These are phyloP conservation scores for Arthroderma uncinatum DNA, from an alignment of 2,329 filamentous ascomycete species.

Conservation along the genomic window DNA sequence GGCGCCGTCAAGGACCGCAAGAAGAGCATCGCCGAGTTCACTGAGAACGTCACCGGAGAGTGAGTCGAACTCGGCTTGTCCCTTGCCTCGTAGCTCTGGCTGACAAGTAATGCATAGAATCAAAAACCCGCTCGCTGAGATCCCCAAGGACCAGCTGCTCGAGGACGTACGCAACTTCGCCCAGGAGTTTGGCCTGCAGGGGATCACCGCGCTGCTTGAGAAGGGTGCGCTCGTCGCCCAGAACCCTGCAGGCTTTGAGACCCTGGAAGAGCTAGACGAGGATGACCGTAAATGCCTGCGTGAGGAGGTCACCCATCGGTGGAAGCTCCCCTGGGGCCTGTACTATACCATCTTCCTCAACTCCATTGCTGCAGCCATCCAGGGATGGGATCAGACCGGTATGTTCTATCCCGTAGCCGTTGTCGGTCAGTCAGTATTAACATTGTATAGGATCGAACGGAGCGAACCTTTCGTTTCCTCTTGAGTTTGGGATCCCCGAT, in stretches of 20 bases:
- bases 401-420: neutral
- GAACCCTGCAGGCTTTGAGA: constrained; percentile 52
- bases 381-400: constrained; percentile 43
- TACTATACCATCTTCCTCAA: constrained; percentile 43
- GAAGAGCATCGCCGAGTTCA: constrained; percentile 21
- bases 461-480: constrained; percentile 43
- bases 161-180: constrained; percentile 34
- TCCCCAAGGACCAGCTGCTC: constrained; percentile 23
- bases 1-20: constrained; percentile 10
- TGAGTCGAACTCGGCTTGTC: constrained; percentile 14
- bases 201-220: constrained; percentile 37
- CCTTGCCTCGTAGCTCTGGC: neutral
- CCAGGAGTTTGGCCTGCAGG: constrained; percentile 47
- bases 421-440: neutral
- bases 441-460: constrained; percentile 35
- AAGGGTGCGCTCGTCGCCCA: constrained; percentile 61
- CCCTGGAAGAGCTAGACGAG: constrained; percentile 49
- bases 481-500: constrained; percentile 37
- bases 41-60: constrained; percentile 27
- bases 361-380: constrained; percentile 45
- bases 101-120: constrained; percentile 22
- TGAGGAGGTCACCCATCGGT: constrained; percentile 37
- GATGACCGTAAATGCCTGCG: constrained; percentile 33
- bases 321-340: constrained; percentile 38
- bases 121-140: constrained; percentile 24